phyloP scores from a whole-genome alignment of 2,329 filamentous ascomycete species.

The Emericellopsis cladophorae region DNA sequence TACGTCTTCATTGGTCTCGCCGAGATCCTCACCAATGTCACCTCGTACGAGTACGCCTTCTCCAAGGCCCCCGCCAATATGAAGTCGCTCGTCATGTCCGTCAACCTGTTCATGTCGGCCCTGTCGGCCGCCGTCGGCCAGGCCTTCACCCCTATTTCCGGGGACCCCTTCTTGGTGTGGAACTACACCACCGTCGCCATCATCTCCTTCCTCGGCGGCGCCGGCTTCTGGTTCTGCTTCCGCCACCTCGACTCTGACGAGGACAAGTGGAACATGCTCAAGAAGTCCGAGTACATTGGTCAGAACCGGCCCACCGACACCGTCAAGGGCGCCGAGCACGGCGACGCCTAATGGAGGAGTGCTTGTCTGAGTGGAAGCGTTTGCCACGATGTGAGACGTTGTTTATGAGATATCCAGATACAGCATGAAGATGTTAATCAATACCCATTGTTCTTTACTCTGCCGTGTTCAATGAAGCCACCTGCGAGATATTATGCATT shows the following conservation, averaged over 20 bases:
- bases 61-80: constrained; percentile 70
- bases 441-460: background rate
- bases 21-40: constrained; percentile 42
- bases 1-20: constrained; percentile 38
- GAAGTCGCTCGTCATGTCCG: constrained; percentile 60
- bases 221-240: constrained; percentile 58
- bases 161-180: constrained; percentile 56
- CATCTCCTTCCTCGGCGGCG: constrained; percentile 48
- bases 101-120: constrained; percentile 60
- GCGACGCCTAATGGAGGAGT: too few species aligned
- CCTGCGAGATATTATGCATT: background rate
- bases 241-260: constrained; percentile 52
- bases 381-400: background rate
- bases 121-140: constrained; percentile 59
- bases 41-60: constrained; percentile 63
- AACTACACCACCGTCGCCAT: constrained; percentile 56
- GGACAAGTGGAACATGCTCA: constrained; percentile 54
- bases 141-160: constrained; percentile 48
- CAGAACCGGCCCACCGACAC: constrained; percentile 20
- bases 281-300: constrained; percentile 29
- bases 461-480: background rate
- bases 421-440: background rate
- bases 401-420: background rate
- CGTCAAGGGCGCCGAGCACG: constrained; percentile 8
- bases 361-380: constrained; percentile 7